Conservation (phyloP, 768 basidiomycete genomes). For the Pleurotus giganteus region DNA sequence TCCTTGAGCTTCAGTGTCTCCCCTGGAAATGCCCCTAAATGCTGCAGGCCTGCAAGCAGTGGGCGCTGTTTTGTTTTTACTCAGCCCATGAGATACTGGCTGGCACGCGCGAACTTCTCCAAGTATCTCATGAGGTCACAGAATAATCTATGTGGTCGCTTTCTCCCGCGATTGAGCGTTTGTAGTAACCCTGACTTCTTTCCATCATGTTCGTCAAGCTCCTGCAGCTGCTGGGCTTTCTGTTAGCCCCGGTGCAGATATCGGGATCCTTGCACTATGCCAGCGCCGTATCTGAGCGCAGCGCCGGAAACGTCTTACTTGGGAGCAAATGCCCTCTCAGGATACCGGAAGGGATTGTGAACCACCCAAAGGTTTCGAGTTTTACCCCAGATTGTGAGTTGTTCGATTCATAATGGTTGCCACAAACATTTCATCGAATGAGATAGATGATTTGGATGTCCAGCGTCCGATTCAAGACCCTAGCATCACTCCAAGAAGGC, state of each 20-base stretch:
- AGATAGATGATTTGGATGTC: not conserved
- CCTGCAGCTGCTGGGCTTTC: not conserved
- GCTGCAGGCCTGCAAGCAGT: too few species aligned
- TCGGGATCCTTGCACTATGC: not conserved
- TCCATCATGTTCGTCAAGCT: slow-evolving; percentile 1
- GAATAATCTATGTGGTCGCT: not conserved
- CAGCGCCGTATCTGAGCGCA: not conserved
- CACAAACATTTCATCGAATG: not conserved
- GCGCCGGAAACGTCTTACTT: not conserved
- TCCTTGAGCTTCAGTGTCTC: too few species aligned
- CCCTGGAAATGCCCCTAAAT: too few species aligned
- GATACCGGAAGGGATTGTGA: not conserved
- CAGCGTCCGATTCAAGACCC: not conserved
- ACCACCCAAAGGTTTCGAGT: not conserved
- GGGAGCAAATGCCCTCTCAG: not conserved
- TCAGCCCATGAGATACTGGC: too few species aligned
- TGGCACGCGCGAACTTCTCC: too few species aligned
- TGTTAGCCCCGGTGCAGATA: not conserved
- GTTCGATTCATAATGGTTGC: not conserved
- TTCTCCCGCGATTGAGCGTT: not conserved
- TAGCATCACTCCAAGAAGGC: not conserved
- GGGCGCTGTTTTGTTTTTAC: too few species aligned
- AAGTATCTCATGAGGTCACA: not conserved
- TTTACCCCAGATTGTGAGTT: not conserved
- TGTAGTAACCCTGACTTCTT: not conserved